Conservation (phyloP, 768 basidiomycete genomes). For the Trametes sanguinea region DNA sequence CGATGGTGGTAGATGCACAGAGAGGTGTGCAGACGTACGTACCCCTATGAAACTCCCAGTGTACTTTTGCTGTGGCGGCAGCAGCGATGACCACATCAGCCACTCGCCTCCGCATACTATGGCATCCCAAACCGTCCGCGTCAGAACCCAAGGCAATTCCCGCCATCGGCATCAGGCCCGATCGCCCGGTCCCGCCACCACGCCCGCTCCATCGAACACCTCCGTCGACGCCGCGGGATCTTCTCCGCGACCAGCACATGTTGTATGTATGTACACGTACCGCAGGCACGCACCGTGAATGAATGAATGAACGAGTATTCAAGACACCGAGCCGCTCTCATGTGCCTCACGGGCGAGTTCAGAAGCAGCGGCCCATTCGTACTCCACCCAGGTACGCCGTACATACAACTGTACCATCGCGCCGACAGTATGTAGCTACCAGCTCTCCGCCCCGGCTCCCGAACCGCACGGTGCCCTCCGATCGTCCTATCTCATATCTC, state of each 20-base stretch:
- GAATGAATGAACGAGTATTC: too few species aligned
- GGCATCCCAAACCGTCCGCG: background rate
- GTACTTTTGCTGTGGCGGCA: background rate
- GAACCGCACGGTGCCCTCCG: too few species aligned
- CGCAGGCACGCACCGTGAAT: too few species aligned
- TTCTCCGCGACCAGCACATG: background rate
- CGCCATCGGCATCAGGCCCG: background rate
- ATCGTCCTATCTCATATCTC: too few species aligned
- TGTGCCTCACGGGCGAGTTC: too few species aligned
- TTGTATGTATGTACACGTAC: too few species aligned
- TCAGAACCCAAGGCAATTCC: background rate
- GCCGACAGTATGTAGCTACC: too few species aligned
- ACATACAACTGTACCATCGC: too few species aligned
- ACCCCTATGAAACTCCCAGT: background rate
- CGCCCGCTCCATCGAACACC: background rate
- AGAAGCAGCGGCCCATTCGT: too few species aligned
- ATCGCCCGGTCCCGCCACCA: background rate
- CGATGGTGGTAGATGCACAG: background rate
- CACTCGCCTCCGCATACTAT: background rate
- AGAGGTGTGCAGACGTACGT: background rate
- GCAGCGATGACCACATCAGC: background rate
- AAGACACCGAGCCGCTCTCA: too few species aligned
- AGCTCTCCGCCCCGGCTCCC: too few species aligned
- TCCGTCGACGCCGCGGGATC: background rate
- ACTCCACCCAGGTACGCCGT: too few species aligned